These are phyloP conservation scores for Sarcomyxa edulis DNA, from an alignment of 768 basidiomycete species.

Conservation along the genomic window DNA sequence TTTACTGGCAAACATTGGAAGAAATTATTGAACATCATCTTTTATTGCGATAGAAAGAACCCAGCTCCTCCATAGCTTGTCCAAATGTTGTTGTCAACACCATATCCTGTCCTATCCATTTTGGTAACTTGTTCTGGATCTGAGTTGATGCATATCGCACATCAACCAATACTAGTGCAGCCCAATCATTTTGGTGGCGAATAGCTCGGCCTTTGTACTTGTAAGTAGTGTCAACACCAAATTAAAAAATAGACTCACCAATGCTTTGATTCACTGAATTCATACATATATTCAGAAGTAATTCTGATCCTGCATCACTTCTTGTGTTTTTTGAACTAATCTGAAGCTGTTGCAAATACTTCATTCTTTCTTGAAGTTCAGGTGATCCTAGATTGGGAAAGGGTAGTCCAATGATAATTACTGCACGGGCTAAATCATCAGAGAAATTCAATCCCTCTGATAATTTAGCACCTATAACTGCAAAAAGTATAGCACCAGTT, in stretches of 20 bases:
- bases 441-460: conserved; percentile 85
- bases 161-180: conserved; percentile 84
- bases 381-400: conserved; percentile 90
- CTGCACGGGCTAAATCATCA: conserved; percentile 79
- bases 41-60: conserved; percentile 64
- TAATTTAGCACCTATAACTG: conserved; percentile 96
- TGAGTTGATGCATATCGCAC: conserved; percentile 65
- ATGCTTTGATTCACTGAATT: conserved; percentile 97
- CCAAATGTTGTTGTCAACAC: conserved; percentile 63
- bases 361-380: conserved; percentile 88
- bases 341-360: conserved; percentile 67
- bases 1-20: no score
- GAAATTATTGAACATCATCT: conserved; percentile 15
- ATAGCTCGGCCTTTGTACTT: conserved; percentile 75
- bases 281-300: conserved; percentile 91
- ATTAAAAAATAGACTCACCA: conserved; percentile 37
- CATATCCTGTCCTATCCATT: conserved; percentile 76
- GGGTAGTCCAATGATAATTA: conserved; percentile 85
- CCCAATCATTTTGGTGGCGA: conserved; percentile 89
- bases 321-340: conserved; percentile 22
- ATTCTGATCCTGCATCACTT: conserved; percentile 70
- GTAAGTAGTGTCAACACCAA: neutral
- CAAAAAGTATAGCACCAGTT: conserved; percentile 79
- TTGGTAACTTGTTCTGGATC: conserved; percentile 79
- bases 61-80: conserved; percentile 62